Conservation (phyloP, 352 stramenopile genomes). For the Phytopythium aichiense region DNA sequence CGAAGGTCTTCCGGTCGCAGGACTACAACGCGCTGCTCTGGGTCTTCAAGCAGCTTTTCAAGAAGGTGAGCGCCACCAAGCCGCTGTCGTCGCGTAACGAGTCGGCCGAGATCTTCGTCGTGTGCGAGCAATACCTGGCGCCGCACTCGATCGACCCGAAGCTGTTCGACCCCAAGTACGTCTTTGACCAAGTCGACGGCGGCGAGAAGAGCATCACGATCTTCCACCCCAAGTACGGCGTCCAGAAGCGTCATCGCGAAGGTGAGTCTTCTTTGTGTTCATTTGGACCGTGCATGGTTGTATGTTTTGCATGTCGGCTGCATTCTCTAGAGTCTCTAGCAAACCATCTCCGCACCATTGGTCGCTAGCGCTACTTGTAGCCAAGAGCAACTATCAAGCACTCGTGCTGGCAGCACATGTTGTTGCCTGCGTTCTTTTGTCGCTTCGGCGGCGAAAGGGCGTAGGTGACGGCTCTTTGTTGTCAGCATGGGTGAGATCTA, state of each 20-base stretch:
- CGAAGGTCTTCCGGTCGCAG: constrained; percentile 97
- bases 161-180: constrained; percentile 96
- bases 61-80: constrained; percentile 97
- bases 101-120: constrained; percentile 99
- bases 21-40: constrained; percentile 99
- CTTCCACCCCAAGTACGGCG: constrained; percentile 97
- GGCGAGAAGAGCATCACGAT: constrained; percentile 91
- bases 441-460: constrained; percentile 17
- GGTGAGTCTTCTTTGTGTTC: constrained; percentile 22
- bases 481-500: constrained; percentile 73
- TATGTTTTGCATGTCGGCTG: constrained; percentile 44
- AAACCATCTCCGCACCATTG: constrained; percentile 59
- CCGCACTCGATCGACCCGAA: constrained; percentile 97
- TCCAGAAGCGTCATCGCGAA: constrained; percentile 93
- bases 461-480: constrained; percentile 32
- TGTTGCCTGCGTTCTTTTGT: constrained; percentile 9
- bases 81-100: constrained; percentile 97
- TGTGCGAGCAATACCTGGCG: constrained; percentile 95
- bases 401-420: constrained; percentile 46
- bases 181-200: constrained; percentile 94
- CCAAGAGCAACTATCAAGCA: constrained; percentile 89
- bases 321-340: constrained; percentile 91
- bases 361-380: constrained; percentile 86
- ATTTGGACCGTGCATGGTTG: constrained; percentile 15
- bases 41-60: constrained; percentile 99